Evolutionary conservation across 2,329 filamentous ascomycete genomes (phyloP).

Genomic region (Lomentospora prolificans): DNA sequence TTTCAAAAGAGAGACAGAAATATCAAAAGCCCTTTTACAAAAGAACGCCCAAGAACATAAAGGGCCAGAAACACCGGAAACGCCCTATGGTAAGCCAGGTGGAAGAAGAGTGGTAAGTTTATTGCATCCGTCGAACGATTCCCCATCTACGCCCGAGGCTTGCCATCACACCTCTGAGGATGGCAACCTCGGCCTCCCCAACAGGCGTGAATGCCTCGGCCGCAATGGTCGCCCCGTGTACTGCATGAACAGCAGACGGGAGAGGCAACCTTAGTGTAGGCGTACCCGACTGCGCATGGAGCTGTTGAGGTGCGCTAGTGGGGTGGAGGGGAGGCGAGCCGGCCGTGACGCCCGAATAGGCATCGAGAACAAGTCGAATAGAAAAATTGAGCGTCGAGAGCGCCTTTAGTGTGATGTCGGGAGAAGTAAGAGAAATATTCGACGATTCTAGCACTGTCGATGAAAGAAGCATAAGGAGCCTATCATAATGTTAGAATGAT

Average conservation of each 20-base stretch:
- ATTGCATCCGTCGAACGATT: background rate
- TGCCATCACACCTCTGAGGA: background rate
- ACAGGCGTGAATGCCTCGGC: background rate
- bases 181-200: background rate
- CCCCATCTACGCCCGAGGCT: background rate
- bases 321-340: background rate
- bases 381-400: slow-evolving; percentile 27
- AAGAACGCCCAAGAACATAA: too few species aligned
- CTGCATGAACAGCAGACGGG: background rate
- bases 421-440: slow-evolving; percentile 14
- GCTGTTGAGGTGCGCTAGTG: background rate
- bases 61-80: too few species aligned
- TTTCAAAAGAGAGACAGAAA: too few species aligned
- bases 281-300: background rate
- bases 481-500: slow-evolving; percentile 7
- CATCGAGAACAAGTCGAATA: slow-evolving; percentile 25
- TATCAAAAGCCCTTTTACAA: too few species aligned
- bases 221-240: background rate
- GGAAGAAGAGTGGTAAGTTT: background rate
- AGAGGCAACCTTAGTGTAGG: background rate
- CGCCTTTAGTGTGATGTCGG: slow-evolving; percentile 22
- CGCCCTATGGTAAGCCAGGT: too few species aligned
- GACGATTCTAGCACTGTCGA: slow-evolving; percentile 21
- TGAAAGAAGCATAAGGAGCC: slow-evolving; percentile 24
- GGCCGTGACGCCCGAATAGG: slow-evolving; percentile 24